Evolutionary conservation across 345 rosid species (phyloP), one percentile per base, ranked within the genome.

Genomic region (Euphorbia pulcherrima): DNA sequence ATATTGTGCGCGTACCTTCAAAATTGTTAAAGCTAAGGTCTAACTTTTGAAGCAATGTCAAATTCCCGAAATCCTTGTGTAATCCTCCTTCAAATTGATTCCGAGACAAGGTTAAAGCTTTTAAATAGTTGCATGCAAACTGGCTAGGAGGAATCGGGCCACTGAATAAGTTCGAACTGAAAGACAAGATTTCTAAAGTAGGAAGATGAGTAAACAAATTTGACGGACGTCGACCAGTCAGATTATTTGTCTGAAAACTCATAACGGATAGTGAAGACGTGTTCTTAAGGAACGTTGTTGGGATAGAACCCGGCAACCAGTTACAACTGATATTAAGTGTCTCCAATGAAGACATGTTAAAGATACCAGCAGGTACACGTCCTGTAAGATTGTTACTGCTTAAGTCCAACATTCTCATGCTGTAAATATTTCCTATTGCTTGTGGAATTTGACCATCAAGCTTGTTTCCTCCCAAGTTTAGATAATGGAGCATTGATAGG

Each of bases 41-140:
- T 8, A 73, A 28, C 57, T 23, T 6, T 48, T 73, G 17, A 18
- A 73, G 63, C 68, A 21, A 29, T 13, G 35, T 39, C 26, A 70
- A 62, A 24, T 66, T 53, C 44, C 67, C 68, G 10, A 74, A 11
- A 4, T 29, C 61, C 2, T 0, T 37, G 8, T 52, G 60, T 28
- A 74, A 68, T 5, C 20, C 33, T 74, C 72, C 72, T 2, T 47
- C 24, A 35, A 73, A 60, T 8, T 35, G 20, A 65, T 72, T 72
- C 18, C 0, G 0, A 1, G 44, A 18, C 41, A 48, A 24, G 2
- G 8, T 23, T 39, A 72, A 2, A n/a, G 14, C 4, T 26, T 46
- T 9, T 10, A 72, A 50, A 17, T 21, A 11, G n/a, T 18, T 41
- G 30, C 77, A 73, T 8, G 30, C 6, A 3, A 14, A 37, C 29